Percentiles rank a stretch among this genome's conserved stretches.
phyloP scores from a whole-genome alignment of 371 early-diverging fungal genomes.

The Coelomomyces lativittatus region DNA sequence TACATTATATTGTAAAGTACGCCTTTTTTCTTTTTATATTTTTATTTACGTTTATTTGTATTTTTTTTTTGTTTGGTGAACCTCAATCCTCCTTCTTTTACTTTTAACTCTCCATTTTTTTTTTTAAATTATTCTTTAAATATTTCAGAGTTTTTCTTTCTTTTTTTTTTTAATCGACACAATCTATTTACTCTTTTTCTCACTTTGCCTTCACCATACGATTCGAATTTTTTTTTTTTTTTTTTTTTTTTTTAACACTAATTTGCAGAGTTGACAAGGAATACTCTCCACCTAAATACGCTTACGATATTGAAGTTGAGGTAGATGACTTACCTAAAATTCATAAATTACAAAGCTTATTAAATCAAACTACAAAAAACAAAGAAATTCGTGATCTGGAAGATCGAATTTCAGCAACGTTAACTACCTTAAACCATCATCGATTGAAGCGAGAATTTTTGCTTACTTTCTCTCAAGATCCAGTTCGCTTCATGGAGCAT shows the following conservation, averaged over 20 bases:
- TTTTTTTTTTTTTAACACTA: neutral
- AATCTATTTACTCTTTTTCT: too few relatives aligned
- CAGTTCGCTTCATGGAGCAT: conserved; percentile 71
- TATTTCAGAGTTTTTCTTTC: too few relatives aligned
- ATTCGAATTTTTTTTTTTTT: neutral
- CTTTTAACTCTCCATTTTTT: too few relatives aligned
- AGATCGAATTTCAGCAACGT: conserved; percentile 26
- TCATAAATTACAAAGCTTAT: conserved; percentile 33
- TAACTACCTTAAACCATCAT: conserved; percentile 63
- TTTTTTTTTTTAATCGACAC: too few relatives aligned
- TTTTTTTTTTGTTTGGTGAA: neutral
- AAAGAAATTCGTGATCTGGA: conserved; percentile 25
- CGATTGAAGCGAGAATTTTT: conserved; percentile 86
- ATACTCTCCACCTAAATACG: conserved; percentile 7
- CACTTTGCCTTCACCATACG: neutral
- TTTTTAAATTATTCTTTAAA: too few relatives aligned
- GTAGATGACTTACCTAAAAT: conserved; percentile 49
- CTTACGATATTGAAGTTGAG: conserved; percentile 71
- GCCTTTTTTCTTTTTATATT: conserved; percentile 9
- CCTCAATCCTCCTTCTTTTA: neutral
- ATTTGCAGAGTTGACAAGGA: conserved; percentile 11
- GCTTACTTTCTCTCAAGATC: conserved; percentile 62
- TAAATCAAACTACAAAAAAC: neutral
- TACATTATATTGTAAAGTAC: conserved; percentile 34
- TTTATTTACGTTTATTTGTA: neutral